phyloP scores from a whole-genome alignment of 768 basidiomycete genomes.

The Suillus alpinus region DNA sequence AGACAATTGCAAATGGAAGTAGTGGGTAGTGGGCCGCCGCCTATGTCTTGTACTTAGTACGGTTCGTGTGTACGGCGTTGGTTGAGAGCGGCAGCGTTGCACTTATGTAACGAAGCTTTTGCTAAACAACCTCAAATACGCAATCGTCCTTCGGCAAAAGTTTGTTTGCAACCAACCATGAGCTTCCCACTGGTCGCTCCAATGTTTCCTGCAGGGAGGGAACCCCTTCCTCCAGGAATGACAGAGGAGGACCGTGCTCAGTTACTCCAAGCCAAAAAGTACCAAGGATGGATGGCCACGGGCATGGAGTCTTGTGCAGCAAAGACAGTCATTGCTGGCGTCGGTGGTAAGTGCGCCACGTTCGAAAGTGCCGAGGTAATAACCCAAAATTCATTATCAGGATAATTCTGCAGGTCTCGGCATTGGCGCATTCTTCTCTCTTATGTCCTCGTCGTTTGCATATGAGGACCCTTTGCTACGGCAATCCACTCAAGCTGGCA shows the following conservation, averaged over 20 bases:
- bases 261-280: constrained; percentile 69
- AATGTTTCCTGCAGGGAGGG: constrained; percentile 84
- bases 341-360: constrained; percentile 58
- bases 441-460: constrained; percentile 93
- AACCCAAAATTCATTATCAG: constrained; percentile 8
- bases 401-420: constrained; percentile 62
- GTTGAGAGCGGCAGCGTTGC: no score
- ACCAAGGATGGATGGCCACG: constrained; percentile 71
- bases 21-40: no score
- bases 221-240: constrained; percentile 81
- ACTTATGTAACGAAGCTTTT: constrained; percentile 1
- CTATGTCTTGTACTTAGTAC: no score
- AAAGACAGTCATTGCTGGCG: constrained; percentile 80
- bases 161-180: constrained; percentile 8
- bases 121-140: constrained; percentile 21
- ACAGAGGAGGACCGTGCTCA: constrained; percentile 76
- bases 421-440: constrained; percentile 91
- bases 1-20: no score
- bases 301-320: constrained; percentile 85
- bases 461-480: constrained; percentile 92
- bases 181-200: constrained; percentile 65
- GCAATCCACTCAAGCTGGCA: constrained; percentile 50
- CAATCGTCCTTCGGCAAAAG: neutral
- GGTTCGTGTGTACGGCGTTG: no score
- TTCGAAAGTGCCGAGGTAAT: neutral